Evolutionary conservation across 257 asterid genomes (phyloP), one percentile per base, ranked within the genome.

Genomic region (Anisodus tanguticus): DNA sequence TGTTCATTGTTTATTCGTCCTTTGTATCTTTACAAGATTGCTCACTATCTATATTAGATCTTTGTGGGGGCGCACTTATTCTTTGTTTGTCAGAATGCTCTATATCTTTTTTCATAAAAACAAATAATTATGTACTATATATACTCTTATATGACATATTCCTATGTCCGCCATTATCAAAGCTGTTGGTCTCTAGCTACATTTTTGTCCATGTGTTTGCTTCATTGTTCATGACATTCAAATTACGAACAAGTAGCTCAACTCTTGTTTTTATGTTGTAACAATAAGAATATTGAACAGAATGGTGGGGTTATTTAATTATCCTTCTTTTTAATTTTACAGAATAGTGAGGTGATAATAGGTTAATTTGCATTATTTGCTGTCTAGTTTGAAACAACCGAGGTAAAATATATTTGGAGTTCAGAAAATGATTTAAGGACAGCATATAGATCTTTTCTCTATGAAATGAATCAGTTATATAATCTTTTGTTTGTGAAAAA

Each of bases 11-110:
- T 85, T 66, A 72, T 63, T 81, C 87, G 92, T 92, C 88, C 89
- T 87, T 91, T 88, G 89, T 84, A 86, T 90, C 91, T 92, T 92
- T 88, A 88, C 79, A 88, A 88, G 94, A 91, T 90, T 88, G 87
- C 90, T 88, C 88, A 83, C 90, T 84, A 90, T 83, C 90, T 91
- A 90, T 68, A 86, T 83, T 87, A 88, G 94, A 91, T 92, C 63
- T 89, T 85, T 87, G 94, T 93, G 95, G 97, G 97, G 55, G 93
- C 78, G 87, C 85, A 82, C 85, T 87, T 83, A 89, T 89, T 90
- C 89, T 74, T 85, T 86, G 3, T 88, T 90, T 92, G 93, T 92
- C 92, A 83, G 62, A 79, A 88, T 87, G 79, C 89, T 86, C 80
- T 82, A 1, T 49, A 43, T 71, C 35, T 22, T 1, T 12, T 26